These are phyloP conservation scores for Ophiostoma fasciatum DNA, from an alignment of 2,329 filamentous ascomycete species.

Conservation along the genomic window DNA sequence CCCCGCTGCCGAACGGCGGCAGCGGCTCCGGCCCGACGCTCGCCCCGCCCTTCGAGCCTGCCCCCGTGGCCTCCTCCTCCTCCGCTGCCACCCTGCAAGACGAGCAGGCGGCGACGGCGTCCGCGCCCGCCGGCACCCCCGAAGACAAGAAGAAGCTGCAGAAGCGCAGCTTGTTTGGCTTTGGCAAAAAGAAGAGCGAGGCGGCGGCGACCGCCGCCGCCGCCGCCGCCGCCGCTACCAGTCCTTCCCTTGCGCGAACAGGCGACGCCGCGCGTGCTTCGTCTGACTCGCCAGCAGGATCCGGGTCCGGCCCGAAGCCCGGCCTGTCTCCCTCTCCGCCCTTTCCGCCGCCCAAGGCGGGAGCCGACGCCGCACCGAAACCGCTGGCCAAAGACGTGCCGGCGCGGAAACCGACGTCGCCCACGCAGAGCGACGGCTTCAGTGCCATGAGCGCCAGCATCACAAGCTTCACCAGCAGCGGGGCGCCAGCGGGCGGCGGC, in stretches of 20 bases:
- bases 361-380: conserved; percentile 13
- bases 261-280: no score
- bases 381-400: conserved; percentile 18
- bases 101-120: not conserved
- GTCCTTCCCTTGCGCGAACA: conserved; percentile 6
- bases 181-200: conserved; percentile 28
- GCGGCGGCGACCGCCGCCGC: not conserved
- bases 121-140: not conserved
- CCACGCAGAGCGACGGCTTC: conserved; percentile 19
- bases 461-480: conserved; percentile 26
- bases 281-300: no score
- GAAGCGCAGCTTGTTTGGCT: conserved; percentile 19
- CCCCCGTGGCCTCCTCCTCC: conserved; percentile 4
- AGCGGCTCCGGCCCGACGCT: conserved; percentile 7
- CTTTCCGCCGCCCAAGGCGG: conserved; percentile 18
- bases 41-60: conserved; percentile 11
- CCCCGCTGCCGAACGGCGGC: conserved; percentile 4
- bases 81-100: conserved; percentile 4
- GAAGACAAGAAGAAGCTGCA: conserved; percentile 21
- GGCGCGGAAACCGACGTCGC: conserved; percentile 20
- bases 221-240: not conserved
- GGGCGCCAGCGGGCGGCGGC: conserved; percentile 12
- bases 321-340: conserved; percentile 15
- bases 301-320: not conserved
- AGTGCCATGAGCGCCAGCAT: conserved; percentile 26